These are phyloP conservation scores for Pseudogymnoascus sp. DNA, from an alignment of 2,329 filamentous ascomycete species.

Conservation along the genomic window DNA sequence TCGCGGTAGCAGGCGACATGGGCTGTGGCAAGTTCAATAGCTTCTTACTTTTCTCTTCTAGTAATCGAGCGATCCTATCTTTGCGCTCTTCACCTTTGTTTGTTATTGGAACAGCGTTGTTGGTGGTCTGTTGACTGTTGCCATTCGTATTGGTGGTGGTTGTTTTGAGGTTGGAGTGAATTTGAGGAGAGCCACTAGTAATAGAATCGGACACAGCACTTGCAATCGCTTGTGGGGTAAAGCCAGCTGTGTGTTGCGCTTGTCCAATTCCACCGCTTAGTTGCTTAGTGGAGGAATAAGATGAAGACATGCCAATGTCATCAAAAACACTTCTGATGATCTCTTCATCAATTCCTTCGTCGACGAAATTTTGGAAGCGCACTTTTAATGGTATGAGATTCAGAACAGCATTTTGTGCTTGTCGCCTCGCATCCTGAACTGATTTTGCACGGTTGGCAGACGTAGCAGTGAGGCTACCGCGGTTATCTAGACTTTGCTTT, in stretches of 20 bases:
- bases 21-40: constrained; percentile 14
- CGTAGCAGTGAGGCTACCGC: background rate
- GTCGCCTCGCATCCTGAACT: constrained; percentile 34
- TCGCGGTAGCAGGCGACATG: constrained; percentile 9
- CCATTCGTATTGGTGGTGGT: background rate
- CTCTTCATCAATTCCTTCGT: constrained; percentile 62
- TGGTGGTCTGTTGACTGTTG: background rate
- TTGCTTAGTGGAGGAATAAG: constrained; percentile 14
- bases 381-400: constrained; percentile 61
- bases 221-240: background rate
- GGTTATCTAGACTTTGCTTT: background rate
- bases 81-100: constrained; percentile 55
- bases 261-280: background rate
- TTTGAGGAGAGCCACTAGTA: background rate
- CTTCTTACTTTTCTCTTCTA: constrained; percentile 66
- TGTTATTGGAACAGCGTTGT: background rate
- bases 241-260: background rate
- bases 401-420: constrained; percentile 62
- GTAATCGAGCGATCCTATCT: constrained; percentile 68
- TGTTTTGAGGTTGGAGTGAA: constrained; percentile 3
- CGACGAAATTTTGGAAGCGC: constrained; percentile 65
- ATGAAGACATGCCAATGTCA: constrained; percentile 53
- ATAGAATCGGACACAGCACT: background rate
- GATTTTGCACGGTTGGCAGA: background rate
- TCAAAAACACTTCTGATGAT: constrained; percentile 61